Percentiles rank a stretch among this genome's conserved stretches.
Conservation (phyloP, 129 eudicot genomes). For the Pseudognaphalium luteoalbum region DNA sequence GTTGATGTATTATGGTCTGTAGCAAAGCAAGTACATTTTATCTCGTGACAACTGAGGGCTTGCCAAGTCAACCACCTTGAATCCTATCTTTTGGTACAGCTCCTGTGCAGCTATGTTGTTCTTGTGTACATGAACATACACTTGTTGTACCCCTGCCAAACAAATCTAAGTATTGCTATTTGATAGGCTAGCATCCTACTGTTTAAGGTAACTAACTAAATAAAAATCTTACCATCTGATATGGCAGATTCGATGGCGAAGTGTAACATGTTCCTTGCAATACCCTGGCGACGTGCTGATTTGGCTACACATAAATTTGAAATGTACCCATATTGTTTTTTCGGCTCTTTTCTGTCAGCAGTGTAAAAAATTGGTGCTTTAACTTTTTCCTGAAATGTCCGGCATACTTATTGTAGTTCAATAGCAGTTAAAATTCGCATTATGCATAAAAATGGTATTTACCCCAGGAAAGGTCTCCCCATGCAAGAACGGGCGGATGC, state of each 20-base stretch:
- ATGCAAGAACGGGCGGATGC: constrained; percentile 62
- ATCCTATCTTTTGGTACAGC: constrained; percentile 67
- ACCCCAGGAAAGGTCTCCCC: constrained; percentile 91
- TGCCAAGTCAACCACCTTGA: constrained; percentile 60
- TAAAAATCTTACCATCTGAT: constrained; percentile 49
- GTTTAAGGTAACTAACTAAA: constrained; percentile 2
- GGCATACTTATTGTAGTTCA: neutral
- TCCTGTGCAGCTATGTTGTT: constrained; percentile 60
- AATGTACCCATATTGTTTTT: constrained; percentile 57
- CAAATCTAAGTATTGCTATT: neutral
- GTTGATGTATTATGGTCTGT: constrained; percentile 18
- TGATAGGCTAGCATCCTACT: neutral
- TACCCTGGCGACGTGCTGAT: constrained; percentile 80
- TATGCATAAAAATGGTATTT: constrained; percentile 28
- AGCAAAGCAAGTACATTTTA: constrained; percentile 54
- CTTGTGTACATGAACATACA: constrained; percentile 76
- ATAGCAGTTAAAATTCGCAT: constrained; percentile 12
- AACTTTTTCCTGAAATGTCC: constrained; percentile 53
- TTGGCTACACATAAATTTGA: constrained; percentile 81
- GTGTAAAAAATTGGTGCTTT: constrained; percentile 50
- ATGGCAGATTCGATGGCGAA: constrained; percentile 61
- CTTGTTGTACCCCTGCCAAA: constrained; percentile 61
- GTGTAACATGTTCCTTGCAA: constrained; percentile 77
- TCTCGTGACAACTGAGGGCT: constrained; percentile 47
- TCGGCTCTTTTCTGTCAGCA: constrained; percentile 40